Conservation (phyloP, 345 rosid genomes). For the Tarenaya hassleriana region DNA sequence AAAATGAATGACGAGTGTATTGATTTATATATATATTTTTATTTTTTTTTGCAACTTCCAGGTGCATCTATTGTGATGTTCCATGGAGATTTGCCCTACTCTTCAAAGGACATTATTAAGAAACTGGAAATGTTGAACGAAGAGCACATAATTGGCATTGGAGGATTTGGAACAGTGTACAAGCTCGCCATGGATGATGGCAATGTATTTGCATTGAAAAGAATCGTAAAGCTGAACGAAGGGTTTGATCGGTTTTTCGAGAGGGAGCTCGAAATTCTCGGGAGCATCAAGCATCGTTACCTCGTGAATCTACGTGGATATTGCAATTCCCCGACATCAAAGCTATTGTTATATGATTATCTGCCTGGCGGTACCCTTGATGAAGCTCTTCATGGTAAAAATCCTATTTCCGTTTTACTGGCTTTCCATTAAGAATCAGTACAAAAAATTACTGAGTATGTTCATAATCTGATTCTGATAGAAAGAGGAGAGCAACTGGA, state of each 20-base stretch:
- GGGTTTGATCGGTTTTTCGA: slow-evolving; percentile 94
- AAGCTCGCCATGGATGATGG: slow-evolving; percentile 98
- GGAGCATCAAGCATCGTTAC: slow-evolving; percentile 91
- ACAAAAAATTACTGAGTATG: too few relatives aligned
- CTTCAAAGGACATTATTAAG: slow-evolving; percentile 83
- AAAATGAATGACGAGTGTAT: too few relatives aligned
- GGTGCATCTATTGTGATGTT: slow-evolving; percentile 98
- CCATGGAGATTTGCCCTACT: slow-evolving; percentile 94
- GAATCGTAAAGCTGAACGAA: slow-evolving; percentile 77
- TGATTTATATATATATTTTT: too few relatives aligned
- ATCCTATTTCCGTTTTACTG: neutral
- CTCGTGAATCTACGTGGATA: slow-evolving; percentile 94
- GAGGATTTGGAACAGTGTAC: slow-evolving; percentile 93
- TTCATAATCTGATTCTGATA: slow-evolving; percentile 28
- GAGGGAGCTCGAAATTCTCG: slow-evolving; percentile 95
- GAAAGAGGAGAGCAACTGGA: slow-evolving; percentile 82
- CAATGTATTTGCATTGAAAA: slow-evolving; percentile 77
- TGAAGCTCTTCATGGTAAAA: slow-evolving; percentile 94
- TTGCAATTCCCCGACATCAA: slow-evolving; percentile 88
- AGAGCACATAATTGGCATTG: slow-evolving; percentile 80
- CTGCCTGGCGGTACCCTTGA: slow-evolving; percentile 94
- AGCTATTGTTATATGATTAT: slow-evolving; percentile 82
- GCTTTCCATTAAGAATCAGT: neutral
- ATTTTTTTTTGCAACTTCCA: slow-evolving; percentile 29
- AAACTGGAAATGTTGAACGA: slow-evolving; percentile 79